Base-by-base conservation (phyloP, 192 early-diverging fungal species). In the Thamnidium elegans region DNA sequence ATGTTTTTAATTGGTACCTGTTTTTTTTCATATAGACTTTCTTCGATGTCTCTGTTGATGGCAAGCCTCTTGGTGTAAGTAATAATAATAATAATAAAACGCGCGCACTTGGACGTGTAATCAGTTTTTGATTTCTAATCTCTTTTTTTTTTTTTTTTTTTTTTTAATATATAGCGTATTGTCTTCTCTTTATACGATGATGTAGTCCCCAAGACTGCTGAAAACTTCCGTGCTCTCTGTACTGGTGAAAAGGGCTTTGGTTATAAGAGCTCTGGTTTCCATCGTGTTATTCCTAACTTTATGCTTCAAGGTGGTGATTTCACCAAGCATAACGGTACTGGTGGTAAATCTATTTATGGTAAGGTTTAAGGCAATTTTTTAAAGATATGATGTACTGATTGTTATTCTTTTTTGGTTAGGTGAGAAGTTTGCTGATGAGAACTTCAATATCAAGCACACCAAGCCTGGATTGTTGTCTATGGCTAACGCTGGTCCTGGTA, bases 141-240 rank as follows among this genome's bases (percentile, higher is more conserved):
- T 34, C 17, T 5, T 54, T 50, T n/a, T n/a, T n/a, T n/a, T n/a
- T n/a, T n/a, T n/a, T n/a, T n/a, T n/a, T n/a, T n/a, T n/a, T n/a
- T n/a, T n/a, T n/a, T n/a, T n/a, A n/a, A n/a, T 26, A 60, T 58
- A 45, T 67, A 82, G 80, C 72, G 75, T 42, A 79, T 83, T 58
- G 67, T 70, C 26, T 84, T 90, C 78, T 84, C 88, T 68, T 76
- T 91, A 66, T 65, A 69, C 58, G 64, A 63, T 47, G 83, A 91
- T 65, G 79, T 85, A 17, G 85, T 87, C 8, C 87, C 87, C 56
- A 86, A 79, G 67, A 91, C 89, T 7, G 89, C 87, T 53, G 87
- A 95, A 74, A 98, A 98, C 87, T 98, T 98, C 79, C 81, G 92
- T 20, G 90, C 87, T 46, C 84, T 97, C 51, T 89, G 91, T 79